These are phyloP conservation scores for Trypanosoma mega DNA, from an alignment of 208 protist species.

Conservation along the genomic window DNA sequence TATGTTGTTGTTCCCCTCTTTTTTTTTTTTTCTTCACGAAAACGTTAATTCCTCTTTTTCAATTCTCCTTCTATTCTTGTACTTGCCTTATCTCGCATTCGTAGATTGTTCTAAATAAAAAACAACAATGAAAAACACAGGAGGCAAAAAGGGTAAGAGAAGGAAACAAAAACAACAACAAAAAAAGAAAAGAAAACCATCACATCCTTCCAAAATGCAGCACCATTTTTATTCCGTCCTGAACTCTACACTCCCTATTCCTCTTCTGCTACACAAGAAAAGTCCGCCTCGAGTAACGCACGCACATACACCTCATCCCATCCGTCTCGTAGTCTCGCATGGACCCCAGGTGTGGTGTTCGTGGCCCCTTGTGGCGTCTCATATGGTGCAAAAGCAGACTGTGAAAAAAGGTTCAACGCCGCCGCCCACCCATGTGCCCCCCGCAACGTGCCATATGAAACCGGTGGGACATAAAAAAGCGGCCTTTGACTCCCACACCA, in stretches of 20 bases:
- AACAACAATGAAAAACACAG: neutral
- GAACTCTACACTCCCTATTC: neutral
- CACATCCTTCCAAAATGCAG: no score
- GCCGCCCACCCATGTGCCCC: conserved; percentile 25
- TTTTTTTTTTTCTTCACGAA: no score
- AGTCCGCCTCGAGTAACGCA: conserved; percentile 37
- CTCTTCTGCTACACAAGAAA: conserved; percentile 21
- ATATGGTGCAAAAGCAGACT: neutral
- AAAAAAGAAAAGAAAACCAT: conserved; percentile 9
- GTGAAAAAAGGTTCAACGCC: conserved; percentile 25
- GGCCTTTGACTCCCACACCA: conserved; percentile 29
- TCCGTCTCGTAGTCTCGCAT: conserved; percentile 27
- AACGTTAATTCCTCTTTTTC: no score
- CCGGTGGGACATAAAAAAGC: conserved; percentile 27
- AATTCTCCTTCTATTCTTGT: no score
- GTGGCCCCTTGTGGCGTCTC: neutral
- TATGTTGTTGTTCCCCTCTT: no score
- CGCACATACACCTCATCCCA: conserved; percentile 38
- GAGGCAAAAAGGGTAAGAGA: neutral
- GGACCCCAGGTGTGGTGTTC: neutral
- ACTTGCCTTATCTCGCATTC: no score
- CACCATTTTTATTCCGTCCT: no score
- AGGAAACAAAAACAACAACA: conserved; percentile 17
- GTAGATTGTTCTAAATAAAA: neutral
- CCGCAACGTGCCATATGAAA: conserved; percentile 25